Evolutionary conservation across 495 filamentous ascomycete species (phyloP).

Genomic region (Xylaria nigripes): DNA sequence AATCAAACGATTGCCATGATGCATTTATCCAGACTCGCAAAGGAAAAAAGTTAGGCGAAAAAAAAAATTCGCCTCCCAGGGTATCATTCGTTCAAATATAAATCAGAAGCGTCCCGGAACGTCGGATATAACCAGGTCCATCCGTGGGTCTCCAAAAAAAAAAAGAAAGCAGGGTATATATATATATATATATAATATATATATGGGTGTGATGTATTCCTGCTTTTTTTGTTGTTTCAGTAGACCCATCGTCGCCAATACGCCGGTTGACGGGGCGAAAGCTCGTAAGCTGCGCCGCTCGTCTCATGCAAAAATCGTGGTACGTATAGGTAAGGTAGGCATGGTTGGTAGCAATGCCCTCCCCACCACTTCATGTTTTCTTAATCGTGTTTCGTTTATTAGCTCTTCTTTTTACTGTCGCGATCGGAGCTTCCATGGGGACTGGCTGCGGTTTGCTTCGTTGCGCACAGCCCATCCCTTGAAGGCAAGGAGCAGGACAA

Average conservation of each 20-base stretch:
- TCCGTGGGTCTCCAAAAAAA: background rate
- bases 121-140: background rate
- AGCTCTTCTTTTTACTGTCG: background rate
- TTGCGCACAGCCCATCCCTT: constrained; percentile 79
- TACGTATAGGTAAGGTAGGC: background rate
- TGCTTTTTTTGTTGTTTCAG: background rate
- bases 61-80: background rate
- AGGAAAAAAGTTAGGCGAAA: background rate
- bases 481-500: constrained; percentile 67
- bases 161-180: background rate
- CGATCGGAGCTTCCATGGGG: constrained; percentile 15
- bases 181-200: too few species aligned
- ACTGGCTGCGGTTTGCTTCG: constrained; percentile 32
- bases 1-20: background rate
- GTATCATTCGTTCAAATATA: constrained; percentile 12
- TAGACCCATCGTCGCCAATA: background rate
- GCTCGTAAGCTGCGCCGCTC: constrained; percentile 6
- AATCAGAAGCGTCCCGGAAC: background rate
- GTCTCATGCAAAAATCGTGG: constrained; percentile 3
- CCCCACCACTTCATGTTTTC: background rate
- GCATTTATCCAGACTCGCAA: constrained; percentile 1
- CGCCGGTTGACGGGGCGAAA: constrained; percentile 1
- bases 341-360: background rate
- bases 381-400: background rate
- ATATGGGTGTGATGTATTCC: too few species aligned